Conservation (phyloP, 2,329 filamentous ascomycete genomes). For the Claviceps cyperi region DNA sequence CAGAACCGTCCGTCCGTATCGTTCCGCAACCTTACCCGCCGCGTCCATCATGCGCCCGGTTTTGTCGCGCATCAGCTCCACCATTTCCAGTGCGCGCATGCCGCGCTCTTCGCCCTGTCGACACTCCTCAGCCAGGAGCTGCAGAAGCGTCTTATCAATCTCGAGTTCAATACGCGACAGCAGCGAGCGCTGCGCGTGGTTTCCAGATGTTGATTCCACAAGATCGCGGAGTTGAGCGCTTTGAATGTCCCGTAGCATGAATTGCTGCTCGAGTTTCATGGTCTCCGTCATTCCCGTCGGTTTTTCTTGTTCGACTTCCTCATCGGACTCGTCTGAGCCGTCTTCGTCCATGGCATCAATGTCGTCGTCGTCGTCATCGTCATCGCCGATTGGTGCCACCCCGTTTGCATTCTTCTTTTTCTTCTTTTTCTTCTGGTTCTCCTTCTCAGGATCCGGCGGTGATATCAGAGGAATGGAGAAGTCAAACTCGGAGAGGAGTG, state of each 20-base stretch:
- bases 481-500: constrained; percentile 82
- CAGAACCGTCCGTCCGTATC: constrained; percentile 67
- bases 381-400: no score
- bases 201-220: constrained; percentile 46
- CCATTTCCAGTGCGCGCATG: constrained; percentile 89
- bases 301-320: neutral
- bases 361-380: constrained; percentile 19
- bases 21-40: constrained; percentile 73
- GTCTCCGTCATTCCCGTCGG: constrained; percentile 25
- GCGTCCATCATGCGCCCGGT: constrained; percentile 85
- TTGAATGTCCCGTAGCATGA: constrained; percentile 59
- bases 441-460: constrained; percentile 23
- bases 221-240: constrained; percentile 64
- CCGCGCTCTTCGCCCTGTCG: constrained; percentile 83
- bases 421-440: constrained; percentile 18
- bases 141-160: constrained; percentile 78
- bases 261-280: constrained; percentile 62
- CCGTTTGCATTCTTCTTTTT: constrained; percentile 15
- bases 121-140: constrained; percentile 81
- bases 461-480: constrained; percentile 71
- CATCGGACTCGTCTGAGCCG: constrained; percentile 17
- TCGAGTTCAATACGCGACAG: constrained; percentile 64
- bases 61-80: constrained; percentile 68
- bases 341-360: constrained; percentile 23
- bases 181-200: constrained; percentile 46